Conservation (phyloP, 805 yeast species). For the Ogataea nakhonphanomensis region DNA sequence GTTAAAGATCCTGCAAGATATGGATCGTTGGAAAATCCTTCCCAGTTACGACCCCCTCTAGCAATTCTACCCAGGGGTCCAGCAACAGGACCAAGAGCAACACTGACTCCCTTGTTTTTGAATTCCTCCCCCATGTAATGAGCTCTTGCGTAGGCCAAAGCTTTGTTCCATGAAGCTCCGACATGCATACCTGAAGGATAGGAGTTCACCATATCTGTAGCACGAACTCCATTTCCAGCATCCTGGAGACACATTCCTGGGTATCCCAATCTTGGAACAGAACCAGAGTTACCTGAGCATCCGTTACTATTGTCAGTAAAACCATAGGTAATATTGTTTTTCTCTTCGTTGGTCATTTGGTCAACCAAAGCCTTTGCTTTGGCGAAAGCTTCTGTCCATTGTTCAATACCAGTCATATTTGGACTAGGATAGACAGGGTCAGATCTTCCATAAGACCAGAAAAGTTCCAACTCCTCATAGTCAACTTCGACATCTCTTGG, state of each 20-base stretch:
- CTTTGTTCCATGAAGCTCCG: conserved; percentile 55
- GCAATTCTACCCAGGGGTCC: conserved; percentile 64
- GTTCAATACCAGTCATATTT: conserved; percentile 18
- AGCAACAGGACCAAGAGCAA: conserved; percentile 52
- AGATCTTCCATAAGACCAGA: conserved; percentile 19
- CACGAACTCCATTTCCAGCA: conserved; percentile 59
- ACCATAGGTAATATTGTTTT: conserved; percentile 61
- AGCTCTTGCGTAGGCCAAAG: conserved; percentile 49
- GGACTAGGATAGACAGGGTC: conserved; percentile 22
- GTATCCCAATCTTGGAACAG: conserved; percentile 56
- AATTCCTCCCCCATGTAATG: conserved; percentile 56
- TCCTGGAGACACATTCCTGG: conserved; percentile 58
- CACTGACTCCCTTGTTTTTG: conserved; percentile 51
- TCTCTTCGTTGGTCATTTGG: conserved; percentile 54
- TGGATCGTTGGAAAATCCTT: conserved; percentile 61
- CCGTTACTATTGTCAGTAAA: conserved; percentile 5
- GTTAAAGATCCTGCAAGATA: conserved; percentile 56
- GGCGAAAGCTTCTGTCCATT: conserved; percentile 57
- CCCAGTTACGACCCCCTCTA: conserved; percentile 65
- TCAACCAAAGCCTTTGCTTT: conserved; percentile 54
- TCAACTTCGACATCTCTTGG: conserved; percentile 4
- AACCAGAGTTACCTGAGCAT: conserved; percentile 50
- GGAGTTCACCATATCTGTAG: conserved; percentile 52
- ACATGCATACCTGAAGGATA: conserved; percentile 60
- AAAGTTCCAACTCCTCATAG: conserved; percentile 7